Evolutionary conservation across 805 yeast species (phyloP).

Genomic region (Cyberlindnera mycetangii): DNA sequence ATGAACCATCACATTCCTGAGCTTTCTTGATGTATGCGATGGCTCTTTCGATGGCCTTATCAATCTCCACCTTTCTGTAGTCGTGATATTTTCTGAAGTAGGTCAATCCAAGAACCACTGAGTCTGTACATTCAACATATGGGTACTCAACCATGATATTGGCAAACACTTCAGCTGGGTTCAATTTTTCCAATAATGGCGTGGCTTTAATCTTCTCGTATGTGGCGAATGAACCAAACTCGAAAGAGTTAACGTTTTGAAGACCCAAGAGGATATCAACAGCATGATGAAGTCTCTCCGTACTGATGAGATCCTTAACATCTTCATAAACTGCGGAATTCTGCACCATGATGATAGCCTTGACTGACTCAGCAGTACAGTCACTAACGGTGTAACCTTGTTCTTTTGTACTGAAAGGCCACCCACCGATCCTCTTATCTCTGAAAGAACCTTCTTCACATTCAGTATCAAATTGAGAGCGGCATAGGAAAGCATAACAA

Average conservation of each 20-base stretch:
- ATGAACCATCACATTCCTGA: slow-evolving; percentile 82
- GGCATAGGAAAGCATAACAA: slow-evolving; percentile 68
- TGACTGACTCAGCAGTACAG: slow-evolving; percentile 93
- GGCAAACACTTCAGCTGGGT: slow-evolving; percentile 98
- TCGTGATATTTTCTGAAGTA: slow-evolving; percentile 66
- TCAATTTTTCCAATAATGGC: slow-evolving; percentile 67
- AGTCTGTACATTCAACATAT: slow-evolving; percentile 96
- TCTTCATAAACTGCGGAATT: slow-evolving; percentile 52
- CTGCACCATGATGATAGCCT: slow-evolving; percentile 90
- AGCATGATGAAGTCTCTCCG: slow-evolving; percentile 56
- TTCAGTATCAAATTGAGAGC: slow-evolving; percentile 83
- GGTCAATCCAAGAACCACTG: slow-evolving; percentile 84
- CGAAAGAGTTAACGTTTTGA: slow-evolving; percentile 77
- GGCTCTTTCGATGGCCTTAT: slow-evolving; percentile 69
- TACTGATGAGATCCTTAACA: slow-evolving; percentile 50
- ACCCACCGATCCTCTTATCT: slow-evolving; percentile 82
- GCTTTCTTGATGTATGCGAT: slow-evolving; percentile 63
- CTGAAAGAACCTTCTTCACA: slow-evolving; percentile 76
- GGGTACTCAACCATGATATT: slow-evolving; percentile 99
- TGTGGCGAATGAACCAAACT: slow-evolving; percentile 89
- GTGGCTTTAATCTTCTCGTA: slow-evolving; percentile 87
- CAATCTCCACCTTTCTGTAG: slow-evolving; percentile 66
- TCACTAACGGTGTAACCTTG: slow-evolving; percentile 98
- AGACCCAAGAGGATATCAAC: slow-evolving; percentile 72
- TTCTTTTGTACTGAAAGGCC: slow-evolving; percentile 94